A percentile compares a stretch with the other conserved stretches of the same genome.
These are phyloP conservation scores for Pichia sp. DNA, from an alignment of 1,139 yeast species.

Conservation along the genomic window DNA sequence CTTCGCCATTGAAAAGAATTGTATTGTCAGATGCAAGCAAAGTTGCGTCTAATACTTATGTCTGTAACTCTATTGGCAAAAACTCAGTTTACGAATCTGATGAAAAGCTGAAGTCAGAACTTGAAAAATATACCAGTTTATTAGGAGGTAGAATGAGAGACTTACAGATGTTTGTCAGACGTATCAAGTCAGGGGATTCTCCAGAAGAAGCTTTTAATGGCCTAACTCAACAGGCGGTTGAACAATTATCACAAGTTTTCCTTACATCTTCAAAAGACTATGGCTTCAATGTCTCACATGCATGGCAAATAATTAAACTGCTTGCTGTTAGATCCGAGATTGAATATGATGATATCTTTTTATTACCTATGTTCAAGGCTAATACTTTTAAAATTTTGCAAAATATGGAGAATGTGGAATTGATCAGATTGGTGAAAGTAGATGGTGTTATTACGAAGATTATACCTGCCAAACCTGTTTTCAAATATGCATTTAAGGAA, in stretches of 20 bases:
- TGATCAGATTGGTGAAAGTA: conserved; percentile 59
- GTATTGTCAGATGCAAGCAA: conserved; percentile 76
- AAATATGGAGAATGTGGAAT: conserved; percentile 71
- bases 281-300: conserved; percentile 71
- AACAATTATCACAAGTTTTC: conserved; percentile 80
- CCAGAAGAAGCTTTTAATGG: conserved; percentile 71
- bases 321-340: conserved; percentile 43
- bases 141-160: conserved; percentile 95
- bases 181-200: conserved; percentile 79
- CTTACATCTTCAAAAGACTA: conserved; percentile 26
- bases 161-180: conserved; percentile 80
- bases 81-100: conserved; percentile 16
- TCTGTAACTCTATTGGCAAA: conserved; percentile 45
- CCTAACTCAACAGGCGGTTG: conserved; percentile 77
- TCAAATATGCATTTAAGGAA: conserved; percentile 66
- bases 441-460: conserved; percentile 67
- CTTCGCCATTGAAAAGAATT: conserved; percentile 73
- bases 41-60: conserved; percentile 63
- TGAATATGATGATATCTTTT: conserved; percentile 43
- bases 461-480: conserved; percentile 78
- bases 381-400: conserved; percentile 47
- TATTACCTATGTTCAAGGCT: conserved; percentile 58
- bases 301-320: conserved; percentile 72
- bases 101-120: conserved; percentile 15
- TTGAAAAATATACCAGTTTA: conserved; percentile 58